Evolutionary conservation across 495 filamentous ascomycete species (phyloP), one percentile per base, ranked within the genome.

Genomic region (Hypomontagnella submonticulosa): DNA sequence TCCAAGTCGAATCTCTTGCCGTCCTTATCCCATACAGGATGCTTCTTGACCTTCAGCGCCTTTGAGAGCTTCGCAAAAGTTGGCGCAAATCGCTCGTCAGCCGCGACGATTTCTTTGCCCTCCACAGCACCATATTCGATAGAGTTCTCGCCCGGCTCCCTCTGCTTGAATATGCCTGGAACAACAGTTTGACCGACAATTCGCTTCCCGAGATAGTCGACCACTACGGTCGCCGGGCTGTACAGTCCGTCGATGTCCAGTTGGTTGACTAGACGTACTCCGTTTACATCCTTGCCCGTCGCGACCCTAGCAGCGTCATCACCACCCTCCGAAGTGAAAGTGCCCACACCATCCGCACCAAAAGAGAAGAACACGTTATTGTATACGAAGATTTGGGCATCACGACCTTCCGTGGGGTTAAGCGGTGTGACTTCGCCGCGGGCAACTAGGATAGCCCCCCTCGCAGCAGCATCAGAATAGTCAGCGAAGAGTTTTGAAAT

Each of bases 331-430:
- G 87, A 91, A 23, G 92, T 91, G 79, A 99, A 99, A 32, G 96
- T 99, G 32, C 94, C 93, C 50, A 98, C 95, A 40, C 96, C 96
- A 74, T 99, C 96, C 40, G 94, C 95, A 63, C 96, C 96, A 71
- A 97, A 97, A 2, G 95, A 98, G 81, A 94, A 98, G 81, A 99
- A 99, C 58, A 99, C 90, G 77, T 98, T 98, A 81, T 98, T 98
- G 79, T 97, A 98, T 12, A 99, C 93, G 73, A 97, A 99, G 63
- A 99, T 99, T 79, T 98, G 96, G 2, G 96, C 96, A 75, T 98
- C 93, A 44, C 82, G 85, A 48, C 81, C 87, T 77, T 99, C 96
- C 0, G 94, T 98, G 7, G 96, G 96, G 77, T 99, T 99, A 50
- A 99, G 79, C n/a, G 96, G 92, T 33, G 93, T 89, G 53, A 99